Percentiles rank a stretch among this genome's conserved stretches.
Evolutionary conservation across 768 basidiomycete species (phyloP).

Genomic region (Lactarius deliciosus): DNA sequence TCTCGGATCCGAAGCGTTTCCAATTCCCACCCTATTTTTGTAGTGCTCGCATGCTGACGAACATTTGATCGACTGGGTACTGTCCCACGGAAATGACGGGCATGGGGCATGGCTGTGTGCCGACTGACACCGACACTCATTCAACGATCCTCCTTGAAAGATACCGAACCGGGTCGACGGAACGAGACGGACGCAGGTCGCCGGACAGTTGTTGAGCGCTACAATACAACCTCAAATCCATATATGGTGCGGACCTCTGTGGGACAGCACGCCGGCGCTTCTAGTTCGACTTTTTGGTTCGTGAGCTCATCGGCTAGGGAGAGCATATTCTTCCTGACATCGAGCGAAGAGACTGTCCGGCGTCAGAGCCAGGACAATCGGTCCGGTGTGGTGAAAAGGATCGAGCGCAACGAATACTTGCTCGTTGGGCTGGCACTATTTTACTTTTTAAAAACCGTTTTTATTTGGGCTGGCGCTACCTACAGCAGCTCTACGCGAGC

Average conservation of each 20-base stretch:
- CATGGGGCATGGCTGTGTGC: neutral
- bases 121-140: neutral
- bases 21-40: neutral
- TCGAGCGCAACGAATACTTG: neutral
- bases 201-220: neutral
- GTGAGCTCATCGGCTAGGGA: neutral
- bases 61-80: slow-evolving; percentile 3
- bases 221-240: neutral
- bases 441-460: too few species aligned
- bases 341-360: neutral
- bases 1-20: neutral
- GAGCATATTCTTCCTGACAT: neutral
- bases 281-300: neutral
- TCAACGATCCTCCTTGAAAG: neutral
- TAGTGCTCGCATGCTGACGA: neutral
- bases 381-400: neutral
- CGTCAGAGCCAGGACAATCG: neutral
- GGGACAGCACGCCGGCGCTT: neutral
- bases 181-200: neutral
- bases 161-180: neutral
- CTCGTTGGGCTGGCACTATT: neutral
- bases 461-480: neutral
- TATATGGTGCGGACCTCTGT: neutral
- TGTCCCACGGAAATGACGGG: slow-evolving; percentile 11
- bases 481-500: neutral